Percentiles rank a stretch among this genome's conserved stretches.
Evolutionary conservation across 176 grass and related monocot species (phyloP).

Genomic region (Carex pumila): DNA sequence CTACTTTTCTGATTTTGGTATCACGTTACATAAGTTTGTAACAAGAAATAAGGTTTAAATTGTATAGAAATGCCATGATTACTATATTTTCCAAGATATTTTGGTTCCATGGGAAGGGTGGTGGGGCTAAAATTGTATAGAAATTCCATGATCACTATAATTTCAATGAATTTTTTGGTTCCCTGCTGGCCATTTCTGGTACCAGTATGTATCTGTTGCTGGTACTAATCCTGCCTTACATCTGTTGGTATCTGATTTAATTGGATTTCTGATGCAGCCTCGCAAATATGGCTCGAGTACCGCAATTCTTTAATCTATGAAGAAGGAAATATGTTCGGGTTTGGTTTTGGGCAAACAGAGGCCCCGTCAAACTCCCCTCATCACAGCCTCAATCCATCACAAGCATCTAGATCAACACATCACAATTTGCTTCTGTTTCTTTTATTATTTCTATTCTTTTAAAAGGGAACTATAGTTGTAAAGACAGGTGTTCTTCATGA

Average conservation of each 20-base stretch:
- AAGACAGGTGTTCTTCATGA: not conserved
- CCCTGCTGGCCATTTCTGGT: not conserved
- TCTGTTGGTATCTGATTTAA: not conserved
- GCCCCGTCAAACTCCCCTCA: constrained; percentile 12
- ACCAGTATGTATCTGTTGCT: not conserved
- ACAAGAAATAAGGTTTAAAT: not conserved
- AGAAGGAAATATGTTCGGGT: constrained; percentile 12
- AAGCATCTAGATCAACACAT: not conserved
- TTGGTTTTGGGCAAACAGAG: constrained; percentile 28
- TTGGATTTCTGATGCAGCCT: constrained; percentile 34
- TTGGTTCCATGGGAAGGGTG: not conserved
- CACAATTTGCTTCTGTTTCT: not conserved
- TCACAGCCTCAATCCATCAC: constrained; percentile 16
- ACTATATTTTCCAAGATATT: not conserved
- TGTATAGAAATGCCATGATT: not conserved
- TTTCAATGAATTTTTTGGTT: not conserved
- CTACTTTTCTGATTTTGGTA: not conserved
- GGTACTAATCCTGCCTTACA: not conserved
- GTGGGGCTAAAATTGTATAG: not conserved
- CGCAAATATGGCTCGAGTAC: constrained; percentile 32
- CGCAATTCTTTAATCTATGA: constrained; percentile 20
- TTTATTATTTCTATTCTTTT: constrained; percentile 15
- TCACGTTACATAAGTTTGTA: not conserved
- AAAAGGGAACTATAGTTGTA: not conserved
- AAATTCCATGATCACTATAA: not conserved